Evolutionary conservation across 768 basidiomycete species (phyloP), one percentile per base, ranked within the genome.

Genomic region (Termitomyces heimii): DNA sequence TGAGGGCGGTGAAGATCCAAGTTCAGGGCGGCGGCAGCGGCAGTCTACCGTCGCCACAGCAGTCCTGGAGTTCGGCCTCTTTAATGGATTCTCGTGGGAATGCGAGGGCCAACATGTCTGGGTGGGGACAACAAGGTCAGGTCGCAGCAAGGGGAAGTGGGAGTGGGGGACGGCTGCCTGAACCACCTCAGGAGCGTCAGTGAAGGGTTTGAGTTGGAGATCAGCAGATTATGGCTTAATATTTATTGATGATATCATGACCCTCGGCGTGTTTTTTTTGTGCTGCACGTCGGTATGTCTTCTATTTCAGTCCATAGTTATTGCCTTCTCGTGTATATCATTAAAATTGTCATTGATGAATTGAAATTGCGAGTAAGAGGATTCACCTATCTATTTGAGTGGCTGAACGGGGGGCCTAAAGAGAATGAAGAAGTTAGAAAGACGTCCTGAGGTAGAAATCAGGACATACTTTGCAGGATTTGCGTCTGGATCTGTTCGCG

Each of bases 1-100:
- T 60, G 0, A 43, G 59, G 18, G 59, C 55, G 1, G 59, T 18
- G 24, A 60, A 60, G 46, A 20, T 60, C 44, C 53, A 59, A 47
- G 34, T 52, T 34, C 22, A 45, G 18, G 18, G 37, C 24, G 42
- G 28, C 14, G 44, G 43, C 12, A 24, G 34, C 13, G 49, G 32
- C 6, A 7, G 4, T 2, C 22, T 14, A 5, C 24, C 3, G 1
- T 16, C 34, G 5, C 34, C 13, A 9, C 34, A 22, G 16, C 24
- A 10, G 16, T 0, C 34, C 10, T 31, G 24, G 16, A 50, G 20
- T 35, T 35, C 48, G 32, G 24, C 24, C 16, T 8, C 48, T 16
- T 24, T 16, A 24, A 34, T 14, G 22, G 24, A 34, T 10, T 2
- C 8, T 4, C 1, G 12, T 8, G 49, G 16, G 22, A 37, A 12